These are phyloP conservation scores for Coriolopsis trogii DNA, from an alignment of 1,284 basidiomycete species.

Conservation along the genomic window DNA sequence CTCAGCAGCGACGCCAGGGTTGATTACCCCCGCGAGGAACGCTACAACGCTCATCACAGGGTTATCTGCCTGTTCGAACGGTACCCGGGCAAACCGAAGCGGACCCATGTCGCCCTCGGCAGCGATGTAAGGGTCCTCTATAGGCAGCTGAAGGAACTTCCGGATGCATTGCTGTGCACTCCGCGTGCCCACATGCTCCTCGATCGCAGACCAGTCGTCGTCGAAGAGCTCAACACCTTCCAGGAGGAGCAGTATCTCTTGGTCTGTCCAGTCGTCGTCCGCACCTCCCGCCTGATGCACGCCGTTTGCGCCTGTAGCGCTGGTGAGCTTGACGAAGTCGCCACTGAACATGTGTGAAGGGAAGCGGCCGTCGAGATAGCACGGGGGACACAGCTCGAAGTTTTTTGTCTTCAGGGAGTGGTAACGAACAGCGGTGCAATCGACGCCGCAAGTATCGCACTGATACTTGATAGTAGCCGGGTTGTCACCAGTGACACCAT, in stretches of 20 bases:
- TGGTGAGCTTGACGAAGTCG: conserved; percentile 92
- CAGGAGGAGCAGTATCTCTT: conserved; percentile 86
- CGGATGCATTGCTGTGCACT: conserved; percentile 94
- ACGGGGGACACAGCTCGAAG: conserved; percentile 87
- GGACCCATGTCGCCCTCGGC: conserved; percentile 80
- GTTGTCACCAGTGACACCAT: conserved; percentile 44
- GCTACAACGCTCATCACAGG: conserved; percentile 99
- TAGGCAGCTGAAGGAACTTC: conserved; percentile 95
- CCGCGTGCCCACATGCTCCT: conserved; percentile 91
- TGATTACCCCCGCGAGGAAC: conserved; percentile 92
- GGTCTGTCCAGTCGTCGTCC: conserved; percentile 87
- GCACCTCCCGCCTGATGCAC: conserved; percentile 45
- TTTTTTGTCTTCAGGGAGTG: conserved; percentile 93
- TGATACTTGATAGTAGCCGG: conserved; percentile 57
- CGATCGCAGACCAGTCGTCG: conserved; percentile 93
- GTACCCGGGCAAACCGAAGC: conserved; percentile 78
- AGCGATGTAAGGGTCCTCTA: conserved; percentile 90
- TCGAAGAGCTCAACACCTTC: conserved; percentile 99
- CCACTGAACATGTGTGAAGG: conserved; percentile 96
- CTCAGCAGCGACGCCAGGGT: conserved; percentile 89
- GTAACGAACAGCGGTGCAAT: conserved; percentile 89
- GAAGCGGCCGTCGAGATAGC: conserved; percentile 97
- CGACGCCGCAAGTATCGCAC: conserved; percentile 94
- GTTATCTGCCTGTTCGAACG: conserved; percentile 95
- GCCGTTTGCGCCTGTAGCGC: conserved; percentile 41